Base-by-base conservation (phyloP, 306 rosid species). In the Acacia acuminata region DNA sequence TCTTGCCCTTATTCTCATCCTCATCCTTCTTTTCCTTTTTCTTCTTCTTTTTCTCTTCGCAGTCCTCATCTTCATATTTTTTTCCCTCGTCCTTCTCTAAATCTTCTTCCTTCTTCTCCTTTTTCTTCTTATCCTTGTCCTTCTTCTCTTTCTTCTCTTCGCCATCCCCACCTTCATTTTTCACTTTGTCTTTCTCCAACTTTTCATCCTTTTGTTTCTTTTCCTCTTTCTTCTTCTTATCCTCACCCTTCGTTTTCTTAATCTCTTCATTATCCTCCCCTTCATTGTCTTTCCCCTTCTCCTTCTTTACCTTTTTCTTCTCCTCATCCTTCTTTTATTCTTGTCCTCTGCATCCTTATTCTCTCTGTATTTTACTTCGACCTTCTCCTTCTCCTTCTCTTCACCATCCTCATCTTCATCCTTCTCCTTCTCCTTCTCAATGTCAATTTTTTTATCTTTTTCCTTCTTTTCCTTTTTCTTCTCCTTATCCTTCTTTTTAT, bases 91-190 rank as follows among this genome's bases (percentile, higher is more conserved):
- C 16, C 61, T 55, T 8, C 4, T 19, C 24, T 38, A 38, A 38
- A 53, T 15, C 45, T 34, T 30, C 34, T 1, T 2, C 43, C 17
- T 61, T 25, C 67, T 61, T 25, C 4, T 24, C 34, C 67, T 25
- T 12, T 12, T 61, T 24, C 67, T 58, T 22, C 22, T n/a, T 22
- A 43, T 24, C 42, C 11, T 66, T 15, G 12, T 43, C 68, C 58
- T 48, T 70, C 64, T 77, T 78, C 56, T 40, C 10, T 36, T 38
- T 38, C 36, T 53, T 69, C 22, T 44, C 51, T 42, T 70, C 44
- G 43, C 19, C 73, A 34, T 64, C 79, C 32, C 63, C 71, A 38
- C 16, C 87, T 71, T 73, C 75, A 32, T 56, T 79, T 71, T 43
- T 71, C 36, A 42, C 48, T 5, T 47, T 43, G 27, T 82, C 40